Evolutionary conservation across 179 eudicot genomes (phyloP), one percentile per base, ranked within the genome.

Genomic region (Pouteria campechiana): DNA sequence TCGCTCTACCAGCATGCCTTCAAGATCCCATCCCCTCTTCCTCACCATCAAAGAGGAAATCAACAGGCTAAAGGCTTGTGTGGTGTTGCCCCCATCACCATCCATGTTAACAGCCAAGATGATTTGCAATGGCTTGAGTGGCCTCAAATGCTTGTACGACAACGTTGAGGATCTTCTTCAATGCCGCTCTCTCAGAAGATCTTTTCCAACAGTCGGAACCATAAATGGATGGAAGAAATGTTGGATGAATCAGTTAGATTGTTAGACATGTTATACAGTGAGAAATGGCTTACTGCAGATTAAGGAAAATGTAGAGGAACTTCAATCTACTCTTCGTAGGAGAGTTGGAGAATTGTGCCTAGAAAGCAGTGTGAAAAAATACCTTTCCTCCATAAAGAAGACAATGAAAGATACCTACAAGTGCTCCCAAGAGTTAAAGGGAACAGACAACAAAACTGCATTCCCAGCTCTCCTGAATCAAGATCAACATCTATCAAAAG

Each of bases 141-240:
- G 70, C 2, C 28, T 76, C 0, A 52, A 45, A 6, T 53, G 64
- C 9, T 28, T 80, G 53, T 77, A 73, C 55, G 57, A 54, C 27
- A 67, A 69, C 24, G 46, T 73, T 14, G 71, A 74, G 7, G 65
- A 65, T 16, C 69, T 66, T 14, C 74, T 77, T 17, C 54, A 38
- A 4, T 69, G 47, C 67, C 78, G 10, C 49, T 55, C 1, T 53
- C 78, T 2, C 63, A 48, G 15, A 61, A 61, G 45, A 36, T 67
- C n/a, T 58, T 64, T 16, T 56, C 64, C 14, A 17, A 21, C 14
- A 30, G 39, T 20, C 65, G 46, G 8, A 23, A 65, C 11, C 20
- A 45, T 31, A 37, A 29, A 16, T 55, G 52, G 44, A 56, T 68
- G 2, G 24, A 60, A 3, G 60, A 52, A 13, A 32, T 67, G 1